Percentiles rank a stretch among this genome's conserved stretches.
Evolutionary conservation across 192 early-diverging fungal species (phyloP).

Genomic region (Haplosporangium gracile): DNA sequence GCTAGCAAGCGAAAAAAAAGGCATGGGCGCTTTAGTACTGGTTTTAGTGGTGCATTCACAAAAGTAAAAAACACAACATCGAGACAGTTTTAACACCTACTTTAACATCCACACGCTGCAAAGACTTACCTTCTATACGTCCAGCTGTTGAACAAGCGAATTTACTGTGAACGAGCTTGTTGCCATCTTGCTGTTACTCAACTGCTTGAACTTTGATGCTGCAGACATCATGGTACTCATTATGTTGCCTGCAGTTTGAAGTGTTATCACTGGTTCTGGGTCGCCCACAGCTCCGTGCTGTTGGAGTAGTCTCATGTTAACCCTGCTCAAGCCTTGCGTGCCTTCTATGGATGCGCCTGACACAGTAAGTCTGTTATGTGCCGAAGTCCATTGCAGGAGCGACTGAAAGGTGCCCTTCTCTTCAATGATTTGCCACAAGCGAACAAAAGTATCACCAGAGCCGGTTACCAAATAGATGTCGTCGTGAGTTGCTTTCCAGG

Average conservation of each 20-base stretch:
- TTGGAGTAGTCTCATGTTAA: constrained; percentile 3
- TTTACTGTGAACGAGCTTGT: constrained; percentile 3
- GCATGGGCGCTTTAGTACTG: neutral
- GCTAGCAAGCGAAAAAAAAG: neutral
- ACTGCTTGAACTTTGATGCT: constrained; percentile 4
- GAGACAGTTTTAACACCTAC: neutral
- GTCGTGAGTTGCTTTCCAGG: constrained; percentile 8
- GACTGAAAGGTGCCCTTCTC: constrained; percentile 4
- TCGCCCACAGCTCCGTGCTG: constrained; percentile 9
- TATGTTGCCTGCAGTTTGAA: neutral
- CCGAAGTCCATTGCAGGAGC: constrained; percentile 10
- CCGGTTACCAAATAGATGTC: constrained; percentile 12
- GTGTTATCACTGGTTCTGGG: neutral
- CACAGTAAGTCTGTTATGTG: constrained; percentile 15
- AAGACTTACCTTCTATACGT: neutral
- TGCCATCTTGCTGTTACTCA: neutral
- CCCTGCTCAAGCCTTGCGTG: neutral
- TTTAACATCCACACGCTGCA: constrained; percentile 6
- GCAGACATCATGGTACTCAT: constrained; percentile 6
- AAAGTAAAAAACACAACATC: neutral
- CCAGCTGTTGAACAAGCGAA: neutral
- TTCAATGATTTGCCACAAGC: neutral
- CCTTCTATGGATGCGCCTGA: constrained; percentile 2
- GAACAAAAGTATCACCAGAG: neutral
- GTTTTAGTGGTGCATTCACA: constrained; percentile 4